Base-by-base conservation (phyloP, 768 basidiomycete genomes). In the Boletus bicolor region DNA sequence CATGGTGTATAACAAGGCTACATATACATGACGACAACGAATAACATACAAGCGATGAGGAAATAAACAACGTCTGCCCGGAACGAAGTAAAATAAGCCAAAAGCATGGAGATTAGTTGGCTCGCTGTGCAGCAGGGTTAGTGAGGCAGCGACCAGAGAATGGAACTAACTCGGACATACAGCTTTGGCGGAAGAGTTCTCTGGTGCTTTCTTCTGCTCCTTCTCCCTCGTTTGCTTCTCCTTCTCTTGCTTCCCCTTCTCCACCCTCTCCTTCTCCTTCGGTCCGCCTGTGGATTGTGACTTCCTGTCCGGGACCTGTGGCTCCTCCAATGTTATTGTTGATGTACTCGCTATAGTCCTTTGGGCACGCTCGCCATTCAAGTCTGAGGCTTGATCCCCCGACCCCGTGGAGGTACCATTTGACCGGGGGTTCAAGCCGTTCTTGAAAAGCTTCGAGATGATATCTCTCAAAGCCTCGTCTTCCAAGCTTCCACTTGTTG, bases 401-500 rank as follows among this genome's bases (percentile, higher is more conserved):
- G 52, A 44, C 35, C 65, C 55, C 4, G 51, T 56, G 66, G 68
- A 39, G 1, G 21, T 14, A 19, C 60, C 64, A 60, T 38, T 34
- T 17, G 56, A 47, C 2, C 35, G 57, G 30, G 49, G 48, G 42
- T n/a, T 38, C 61, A 70, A 65, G 56, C 58, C 51, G 21, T 7
- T 30, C 47, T 64, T 65, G 64, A 77, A 71, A 48, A 68, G 61
- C 37, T 65, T 67, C 28, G 60, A 64, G 44, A 78, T 61, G 35
- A 77, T 73, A 19, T 64, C 59, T 19, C 64, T 63, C 61, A 77
- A 41, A 0, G 59, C 61, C 3, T 60, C 67, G 15, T 71, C 69
- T 11, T 61, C 72, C 12, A 75, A 57, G 14, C 64, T 62, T 0
- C 72, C 69, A n/a, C 69, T 68, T 0, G 70, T 73, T 0, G 75